Evolutionary conservation across 176 grass and related monocot genomes (phyloP), one percentile per base, ranked within the genome.

Genomic region (Melocanna baccifera): DNA sequence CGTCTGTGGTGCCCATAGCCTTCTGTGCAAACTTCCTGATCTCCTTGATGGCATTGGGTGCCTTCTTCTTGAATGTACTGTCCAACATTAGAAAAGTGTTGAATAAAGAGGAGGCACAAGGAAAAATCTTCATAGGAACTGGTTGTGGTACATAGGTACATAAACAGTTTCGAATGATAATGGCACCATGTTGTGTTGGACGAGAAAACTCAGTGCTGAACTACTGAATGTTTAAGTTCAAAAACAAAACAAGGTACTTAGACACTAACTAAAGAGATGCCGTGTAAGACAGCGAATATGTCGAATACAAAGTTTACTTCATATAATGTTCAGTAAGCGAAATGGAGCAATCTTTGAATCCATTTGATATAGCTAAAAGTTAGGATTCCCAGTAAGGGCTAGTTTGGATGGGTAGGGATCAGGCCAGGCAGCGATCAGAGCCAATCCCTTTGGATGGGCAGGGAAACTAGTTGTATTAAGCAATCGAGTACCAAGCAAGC

Each of bases 51-150:
- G 94, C 94, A 39, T 97, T 97, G 14, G 94, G 91, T 0, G 94
- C 94, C 89, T 91, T 97, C 91, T 97, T 97, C 89, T 97, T 97
- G 94, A 97, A 97, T 25, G 94, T 97, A 80, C 94, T 93, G 91
- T 53, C 32, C 78, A 76, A 74, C 37, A 89, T 84, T 15, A 29
- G 29, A 71, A 42, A 88, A 80, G 53, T n/a, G 47, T 55, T 73
- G 5, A 76, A 62, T 67, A 42, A 73, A 59, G 28, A 26, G n/a
- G 18, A 67, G 20, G 30, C 37, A 79, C 47, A 73, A 68, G 12
- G 13, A 67, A 0, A 0, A 15, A 45, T 36, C 34, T 28, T 12
- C 19, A 26, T 39, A 28, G 2, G 11, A 63, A 52, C 20, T 28
- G 56, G 12, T 62, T 11, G 11, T 20, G 36, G 41, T 36, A n/a